Percentiles rank a stretch among this genome's conserved stretches.
Evolutionary conservation across 1,139 yeast species (phyloP).

Genomic region (Blastobotrys indianensis): DNA sequence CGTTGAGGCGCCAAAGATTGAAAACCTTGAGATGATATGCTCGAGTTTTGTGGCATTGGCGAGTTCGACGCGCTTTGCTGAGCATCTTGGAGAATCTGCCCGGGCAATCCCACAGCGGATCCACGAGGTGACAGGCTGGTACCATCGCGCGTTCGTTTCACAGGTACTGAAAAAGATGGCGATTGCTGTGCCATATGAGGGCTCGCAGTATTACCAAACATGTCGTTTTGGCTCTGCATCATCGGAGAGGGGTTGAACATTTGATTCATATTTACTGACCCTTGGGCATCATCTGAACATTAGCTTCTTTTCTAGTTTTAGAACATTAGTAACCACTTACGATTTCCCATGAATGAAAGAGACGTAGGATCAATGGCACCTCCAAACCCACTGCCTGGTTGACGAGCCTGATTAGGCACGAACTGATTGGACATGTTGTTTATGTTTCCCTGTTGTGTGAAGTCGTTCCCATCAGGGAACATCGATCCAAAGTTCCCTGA

Average conservation of each 20-base stretch:
- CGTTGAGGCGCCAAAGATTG: constrained; percentile 3
- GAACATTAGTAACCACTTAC: neutral
- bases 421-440: constrained; percentile 5
- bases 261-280: neutral
- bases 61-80: constrained; percentile 20
- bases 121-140: constrained; percentile 20
- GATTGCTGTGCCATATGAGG: constrained; percentile 14
- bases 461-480: constrained; percentile 10
- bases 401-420: constrained; percentile 1
- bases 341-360: constrained; percentile 11
- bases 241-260: constrained; percentile 8
- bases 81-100: constrained; percentile 24
- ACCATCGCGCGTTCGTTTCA: constrained; percentile 13
- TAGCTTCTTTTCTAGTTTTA: neutral
- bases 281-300: neutral
- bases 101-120: constrained; percentile 24
- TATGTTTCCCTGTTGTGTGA: neutral
- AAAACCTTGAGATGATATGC: neutral
- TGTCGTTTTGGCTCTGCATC: constrained; percentile 4
- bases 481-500: constrained; percentile 9
- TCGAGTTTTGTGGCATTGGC: constrained; percentile 15
- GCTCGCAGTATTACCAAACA: constrained; percentile 12
- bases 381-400: constrained; percentile 3
- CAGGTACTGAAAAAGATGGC: neutral
- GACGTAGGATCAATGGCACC: constrained; percentile 10